phyloP scores from a whole-genome alignment of 306 rosid genomes.

The Senna tora region DNA sequence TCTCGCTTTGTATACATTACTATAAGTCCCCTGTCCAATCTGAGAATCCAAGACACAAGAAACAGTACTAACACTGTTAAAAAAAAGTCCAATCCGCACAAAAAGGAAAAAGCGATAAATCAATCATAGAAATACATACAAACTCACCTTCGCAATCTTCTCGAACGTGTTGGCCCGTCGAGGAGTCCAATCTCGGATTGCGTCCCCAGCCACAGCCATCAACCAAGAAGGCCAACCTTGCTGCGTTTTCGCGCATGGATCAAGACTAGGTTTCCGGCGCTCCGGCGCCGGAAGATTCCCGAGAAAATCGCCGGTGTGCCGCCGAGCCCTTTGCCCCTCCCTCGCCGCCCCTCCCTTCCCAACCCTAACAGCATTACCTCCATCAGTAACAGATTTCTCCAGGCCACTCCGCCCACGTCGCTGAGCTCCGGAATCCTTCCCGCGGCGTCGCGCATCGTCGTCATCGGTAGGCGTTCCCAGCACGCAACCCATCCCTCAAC shows the following conservation, averaged over 20 bases:
- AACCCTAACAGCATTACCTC: slow-evolving; percentile 28
- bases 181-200: slow-evolving; percentile 83
- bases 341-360: slow-evolving; percentile 29
- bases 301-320: slow-evolving; percentile 42
- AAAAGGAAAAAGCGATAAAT: slow-evolving; percentile 7
- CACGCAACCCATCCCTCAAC: slow-evolving; percentile 75
- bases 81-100: background rate
- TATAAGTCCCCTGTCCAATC: slow-evolving; percentile 96
- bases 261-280: slow-evolving; percentile 49
- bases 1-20: slow-evolving; percentile 90
- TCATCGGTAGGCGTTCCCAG: slow-evolving; percentile 44
- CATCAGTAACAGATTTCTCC: slow-evolving; percentile 15
- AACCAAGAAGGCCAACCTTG: slow-evolving; percentile 94
- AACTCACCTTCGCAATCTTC: slow-evolving; percentile 80
- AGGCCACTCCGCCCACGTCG: slow-evolving; percentile 37
- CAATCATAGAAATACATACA: slow-evolving; percentile 20
- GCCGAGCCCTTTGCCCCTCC: slow-evolving; percentile 37
- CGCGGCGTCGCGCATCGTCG: background rate
- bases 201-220: slow-evolving; percentile 77
- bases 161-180: slow-evolving; percentile 89
- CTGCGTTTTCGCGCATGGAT: slow-evolving; percentile 35
- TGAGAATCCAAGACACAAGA: background rate
- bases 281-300: slow-evolving; percentile 33
- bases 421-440: slow-evolving; percentile 22
- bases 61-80: background rate